Conservation (phyloP, 768 basidiomycete species). For the Bullera alba region DNA sequence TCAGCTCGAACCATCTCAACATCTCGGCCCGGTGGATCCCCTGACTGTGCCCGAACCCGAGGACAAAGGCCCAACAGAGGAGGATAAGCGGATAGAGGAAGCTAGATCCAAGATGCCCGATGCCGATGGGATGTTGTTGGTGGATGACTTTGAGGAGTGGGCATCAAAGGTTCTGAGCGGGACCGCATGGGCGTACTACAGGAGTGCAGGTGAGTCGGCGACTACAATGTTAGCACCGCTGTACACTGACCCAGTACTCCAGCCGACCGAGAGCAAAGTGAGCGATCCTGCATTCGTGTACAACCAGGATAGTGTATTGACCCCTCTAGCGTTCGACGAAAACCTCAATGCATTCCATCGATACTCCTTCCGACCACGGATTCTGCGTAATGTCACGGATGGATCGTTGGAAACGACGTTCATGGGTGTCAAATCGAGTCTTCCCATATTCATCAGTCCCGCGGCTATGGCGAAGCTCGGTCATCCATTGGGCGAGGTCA, state of each 20-base stretch:
- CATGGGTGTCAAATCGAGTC: constrained; percentile 27
- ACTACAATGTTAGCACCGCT: neutral
- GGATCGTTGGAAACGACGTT: constrained; percentile 28
- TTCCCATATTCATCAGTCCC: constrained; percentile 42
- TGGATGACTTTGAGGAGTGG: constrained; percentile 46
- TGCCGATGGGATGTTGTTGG: constrained; percentile 43
- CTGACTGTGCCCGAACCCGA: constrained; percentile 25
- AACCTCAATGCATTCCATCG: constrained; percentile 42
- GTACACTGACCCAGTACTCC: neutral
- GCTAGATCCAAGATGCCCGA: constrained; percentile 39
- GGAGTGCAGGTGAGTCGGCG: constrained; percentile 20
- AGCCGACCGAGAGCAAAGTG: constrained; percentile 40
- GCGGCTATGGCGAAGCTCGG: constrained; percentile 55
- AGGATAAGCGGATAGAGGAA: constrained; percentile 39
- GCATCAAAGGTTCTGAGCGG: constrained; percentile 45
- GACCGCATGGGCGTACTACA: constrained; percentile 48
- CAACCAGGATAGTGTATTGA: neutral
- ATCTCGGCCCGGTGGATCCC: constrained; percentile 46
- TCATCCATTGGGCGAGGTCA: constrained; percentile 76
- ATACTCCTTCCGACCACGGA: constrained; percentile 44
- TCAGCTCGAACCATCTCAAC: constrained; percentile 30
- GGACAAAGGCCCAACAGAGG: constrained; percentile 30
- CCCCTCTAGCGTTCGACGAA: constrained; percentile 27
- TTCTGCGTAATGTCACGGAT: constrained; percentile 16
- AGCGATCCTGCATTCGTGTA: constrained; percentile 3